These are phyloP conservation scores for Polyporus arcularius DNA, from an alignment of 768 basidiomycete genomes.

Conservation along the genomic window DNA sequence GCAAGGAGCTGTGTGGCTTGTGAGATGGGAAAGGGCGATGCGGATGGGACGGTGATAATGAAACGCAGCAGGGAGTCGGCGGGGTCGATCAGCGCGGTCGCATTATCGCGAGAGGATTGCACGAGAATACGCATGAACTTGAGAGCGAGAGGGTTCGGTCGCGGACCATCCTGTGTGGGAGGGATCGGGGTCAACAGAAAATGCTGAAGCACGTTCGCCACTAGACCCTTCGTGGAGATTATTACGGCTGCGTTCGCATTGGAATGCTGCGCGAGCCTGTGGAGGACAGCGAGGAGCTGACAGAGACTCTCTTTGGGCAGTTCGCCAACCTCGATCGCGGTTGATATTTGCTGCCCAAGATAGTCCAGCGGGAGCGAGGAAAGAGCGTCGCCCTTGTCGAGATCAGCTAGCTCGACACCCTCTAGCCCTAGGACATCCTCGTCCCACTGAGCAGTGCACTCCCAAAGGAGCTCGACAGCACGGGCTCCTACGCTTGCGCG, in stretches of 20 bases:
- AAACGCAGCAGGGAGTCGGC: constrained; percentile 76
- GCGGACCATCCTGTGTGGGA: constrained; percentile 31
- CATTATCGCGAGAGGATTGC: constrained; percentile 67
- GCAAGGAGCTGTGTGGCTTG: constrained; percentile 50
- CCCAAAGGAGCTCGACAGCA: constrained; percentile 76
- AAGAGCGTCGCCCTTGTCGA: constrained; percentile 29
- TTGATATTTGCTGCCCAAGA: constrained; percentile 53
- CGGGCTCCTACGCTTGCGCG: constrained; percentile 65
- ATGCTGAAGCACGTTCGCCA: constrained; percentile 50
- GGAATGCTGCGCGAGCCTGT: constrained; percentile 62
- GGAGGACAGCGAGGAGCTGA: constrained; percentile 60
- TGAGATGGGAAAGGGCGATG: constrained; percentile 37
- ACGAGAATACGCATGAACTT: constrained; percentile 59
- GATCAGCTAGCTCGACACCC: constrained; percentile 48
- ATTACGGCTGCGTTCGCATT: constrained; percentile 54
- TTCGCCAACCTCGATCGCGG: constrained; percentile 39
- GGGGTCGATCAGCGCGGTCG: constrained; percentile 52
- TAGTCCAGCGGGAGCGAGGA: constrained; percentile 42
- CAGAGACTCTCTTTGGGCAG: constrained; percentile 49
- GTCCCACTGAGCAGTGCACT: constrained; percentile 71
- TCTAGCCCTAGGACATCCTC: constrained; percentile 32
- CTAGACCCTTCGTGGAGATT: constrained; percentile 49
- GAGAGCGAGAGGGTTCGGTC: constrained; percentile 52
- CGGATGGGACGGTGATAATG: constrained; percentile 54
- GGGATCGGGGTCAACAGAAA: constrained; percentile 61